Evolutionary conservation across 345 rosid species (phyloP).

Genomic region (Firmiana major): DNA sequence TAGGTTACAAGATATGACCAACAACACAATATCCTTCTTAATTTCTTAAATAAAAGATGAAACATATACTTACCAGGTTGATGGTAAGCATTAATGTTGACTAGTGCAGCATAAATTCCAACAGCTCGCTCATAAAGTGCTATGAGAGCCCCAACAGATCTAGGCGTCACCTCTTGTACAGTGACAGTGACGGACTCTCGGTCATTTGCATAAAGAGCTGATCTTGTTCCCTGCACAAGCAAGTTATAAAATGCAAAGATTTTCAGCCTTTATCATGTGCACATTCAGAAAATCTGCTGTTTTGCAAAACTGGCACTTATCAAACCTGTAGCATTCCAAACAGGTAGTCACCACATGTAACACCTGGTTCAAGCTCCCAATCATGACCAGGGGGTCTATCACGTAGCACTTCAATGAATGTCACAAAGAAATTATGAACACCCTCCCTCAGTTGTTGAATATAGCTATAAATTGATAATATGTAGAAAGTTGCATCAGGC

Average conservation of each 20-base stretch:
- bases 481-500: slow-evolving; percentile 6
- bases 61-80: slow-evolving; percentile 67
- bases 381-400: slow-evolving; percentile 99
- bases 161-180: slow-evolving; percentile 87
- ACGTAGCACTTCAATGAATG: slow-evolving; percentile 92
- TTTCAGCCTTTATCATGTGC: neutral
- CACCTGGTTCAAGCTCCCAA: slow-evolving; percentile 99
- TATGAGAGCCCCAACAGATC: slow-evolving; percentile 80
- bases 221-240: slow-evolving; percentile 83
- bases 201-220: slow-evolving; percentile 85
- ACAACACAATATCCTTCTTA: neutral
- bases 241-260: neutral
- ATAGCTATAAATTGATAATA: slow-evolving; percentile 47
- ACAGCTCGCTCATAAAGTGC: slow-evolving; percentile 99
- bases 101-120: slow-evolving; percentile 80
- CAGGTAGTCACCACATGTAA: slow-evolving; percentile 96
- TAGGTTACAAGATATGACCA: neutral
- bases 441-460: slow-evolving; percentile 99
- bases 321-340: slow-evolving; percentile 98
- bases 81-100: slow-evolving; percentile 92
- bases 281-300: neutral
- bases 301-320: slow-evolving; percentile 7
- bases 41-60: slow-evolving; percentile 12
- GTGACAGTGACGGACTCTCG: slow-evolving; percentile 90
- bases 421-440: slow-evolving; percentile 91